A percentile compares a stretch with the other conserved stretches of the same genome.
Evolutionary conservation across 2,329 filamentous ascomycete genomes (phyloP).

Genomic region (Stromatinia cepivora): DNA sequence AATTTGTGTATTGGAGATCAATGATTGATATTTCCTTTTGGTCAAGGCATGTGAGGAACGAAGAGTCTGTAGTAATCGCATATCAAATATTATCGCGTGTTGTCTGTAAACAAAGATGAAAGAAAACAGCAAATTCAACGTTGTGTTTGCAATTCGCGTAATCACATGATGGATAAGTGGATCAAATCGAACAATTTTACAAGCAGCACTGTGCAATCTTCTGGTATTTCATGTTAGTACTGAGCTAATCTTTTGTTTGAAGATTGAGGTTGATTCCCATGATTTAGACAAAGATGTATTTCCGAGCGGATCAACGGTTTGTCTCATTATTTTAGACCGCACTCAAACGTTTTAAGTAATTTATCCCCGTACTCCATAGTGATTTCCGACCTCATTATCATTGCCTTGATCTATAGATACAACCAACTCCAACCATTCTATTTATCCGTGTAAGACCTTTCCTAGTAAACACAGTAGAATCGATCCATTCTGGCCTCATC

Average conservation of each 20-base stretch:
- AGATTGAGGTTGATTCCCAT: not conserved
- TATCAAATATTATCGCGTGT: not conserved
- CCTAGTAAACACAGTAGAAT: not conserved
- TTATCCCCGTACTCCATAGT: not conserved
- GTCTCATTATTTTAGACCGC: not conserved
- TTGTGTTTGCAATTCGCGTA: not conserved
- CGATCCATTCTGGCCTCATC: constrained; percentile 1
- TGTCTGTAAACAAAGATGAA: not conserved
- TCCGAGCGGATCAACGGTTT: not conserved
- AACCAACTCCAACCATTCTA: not conserved
- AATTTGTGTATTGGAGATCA: not conserved
- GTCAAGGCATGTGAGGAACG: not conserved
- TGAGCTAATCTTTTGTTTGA: not conserved
- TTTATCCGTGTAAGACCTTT: not conserved
- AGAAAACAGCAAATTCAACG: not conserved
- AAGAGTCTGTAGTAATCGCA: not conserved
- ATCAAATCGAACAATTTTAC: not conserved
- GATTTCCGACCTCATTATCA: not conserved
- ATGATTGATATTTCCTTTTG: not conserved
- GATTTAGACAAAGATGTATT: not conserved
- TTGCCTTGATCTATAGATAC: not conserved
- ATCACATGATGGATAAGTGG: constrained; percentile 7
- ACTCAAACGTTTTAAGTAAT: not conserved
- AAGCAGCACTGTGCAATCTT: not conserved
- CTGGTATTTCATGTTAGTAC: too few relatives aligned